These are phyloP conservation scores for Erodium chrysanthum DNA, from an alignment of 441 rosid species.

Conservation along the genomic window DNA sequence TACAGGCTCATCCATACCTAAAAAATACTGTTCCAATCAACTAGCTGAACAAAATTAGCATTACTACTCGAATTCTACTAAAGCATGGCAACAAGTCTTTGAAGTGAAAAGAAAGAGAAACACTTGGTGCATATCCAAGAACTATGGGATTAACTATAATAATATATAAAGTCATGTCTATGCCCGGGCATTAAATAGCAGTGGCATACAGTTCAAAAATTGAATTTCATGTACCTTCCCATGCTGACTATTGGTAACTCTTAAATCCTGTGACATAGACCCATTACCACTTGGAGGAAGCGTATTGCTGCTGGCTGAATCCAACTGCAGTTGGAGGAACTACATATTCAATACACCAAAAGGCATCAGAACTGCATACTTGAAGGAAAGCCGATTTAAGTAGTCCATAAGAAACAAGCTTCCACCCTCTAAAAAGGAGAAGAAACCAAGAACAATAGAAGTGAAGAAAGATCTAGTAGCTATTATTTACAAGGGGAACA, in stretches of 20 bases:
- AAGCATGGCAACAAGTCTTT: too few relatives aligned
- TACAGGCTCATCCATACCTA: too few relatives aligned
- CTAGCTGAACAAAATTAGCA: too few relatives aligned
- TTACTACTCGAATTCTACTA: too few relatives aligned
- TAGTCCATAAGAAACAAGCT: neutral
- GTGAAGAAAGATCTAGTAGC: too few relatives aligned
- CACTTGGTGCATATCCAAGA: neutral
- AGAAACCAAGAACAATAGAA: too few relatives aligned
- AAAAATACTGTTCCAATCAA: too few relatives aligned
- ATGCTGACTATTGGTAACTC: slow-evolving; percentile 81
- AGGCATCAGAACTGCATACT: slow-evolving; percentile 20
- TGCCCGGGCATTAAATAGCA: neutral
- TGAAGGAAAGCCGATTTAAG: neutral
- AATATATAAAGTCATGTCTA: neutral
- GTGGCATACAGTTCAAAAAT: neutral
- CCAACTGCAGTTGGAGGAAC: slow-evolving; percentile 80
- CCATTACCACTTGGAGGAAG: slow-evolving; percentile 55
- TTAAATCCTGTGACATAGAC: slow-evolving; percentile 53
- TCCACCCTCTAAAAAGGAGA: neutral
- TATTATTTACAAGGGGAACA: too few relatives aligned
- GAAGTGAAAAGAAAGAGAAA: too few relatives aligned
- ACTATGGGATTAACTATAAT: neutral
- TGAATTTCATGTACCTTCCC: slow-evolving; percentile 55
- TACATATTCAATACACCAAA: slow-evolving; percentile 12
- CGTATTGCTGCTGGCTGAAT: slow-evolving; percentile 74